Evolutionary conservation across 2,329 filamentous ascomycete genomes (phyloP).

Genomic region (Fusarium multiceps): DNA sequence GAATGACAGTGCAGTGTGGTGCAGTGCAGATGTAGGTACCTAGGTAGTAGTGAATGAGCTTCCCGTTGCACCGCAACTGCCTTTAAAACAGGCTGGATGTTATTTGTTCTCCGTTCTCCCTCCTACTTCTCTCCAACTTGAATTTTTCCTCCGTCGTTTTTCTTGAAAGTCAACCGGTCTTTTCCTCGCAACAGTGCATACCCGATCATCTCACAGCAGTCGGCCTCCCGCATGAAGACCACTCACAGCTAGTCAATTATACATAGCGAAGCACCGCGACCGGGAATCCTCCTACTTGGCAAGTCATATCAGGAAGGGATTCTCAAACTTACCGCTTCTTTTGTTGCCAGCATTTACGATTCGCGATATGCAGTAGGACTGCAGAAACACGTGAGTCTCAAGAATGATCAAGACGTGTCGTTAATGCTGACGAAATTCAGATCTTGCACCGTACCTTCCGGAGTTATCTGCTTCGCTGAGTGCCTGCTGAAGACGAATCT

Average conservation of each 20-base stretch:
- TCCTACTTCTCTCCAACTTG: neutral
- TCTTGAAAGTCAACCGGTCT: neutral
- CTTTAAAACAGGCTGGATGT: neutral
- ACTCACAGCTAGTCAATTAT: slow-evolving; percentile 3
- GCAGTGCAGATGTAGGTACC: neutral
- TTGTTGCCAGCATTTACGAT: neutral
- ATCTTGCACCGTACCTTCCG: neutral
- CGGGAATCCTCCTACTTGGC: neutral
- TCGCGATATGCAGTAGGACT: neutral
- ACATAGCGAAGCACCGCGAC: neutral
- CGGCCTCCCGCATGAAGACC: slow-evolving; percentile 34
- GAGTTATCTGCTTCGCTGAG: neutral
- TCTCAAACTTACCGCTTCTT: neutral
- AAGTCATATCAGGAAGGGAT: neutral
- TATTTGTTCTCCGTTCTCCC: neutral
- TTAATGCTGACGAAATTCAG: neutral
- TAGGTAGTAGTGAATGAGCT: neutral
- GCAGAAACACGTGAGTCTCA: neutral
- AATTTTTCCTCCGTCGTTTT: too few species aligned
- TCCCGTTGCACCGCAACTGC: neutral
- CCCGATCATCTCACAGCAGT: neutral
- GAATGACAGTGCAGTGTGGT: neutral
- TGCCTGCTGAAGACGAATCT: too few species aligned
- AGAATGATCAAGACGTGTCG: neutral
- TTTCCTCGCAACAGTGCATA: neutral